Percentiles rank a stretch among this genome's conserved stretches.
Conservation (phyloP, 176 grass and related monocot species). For the Oryza glumipatula region DNA sequence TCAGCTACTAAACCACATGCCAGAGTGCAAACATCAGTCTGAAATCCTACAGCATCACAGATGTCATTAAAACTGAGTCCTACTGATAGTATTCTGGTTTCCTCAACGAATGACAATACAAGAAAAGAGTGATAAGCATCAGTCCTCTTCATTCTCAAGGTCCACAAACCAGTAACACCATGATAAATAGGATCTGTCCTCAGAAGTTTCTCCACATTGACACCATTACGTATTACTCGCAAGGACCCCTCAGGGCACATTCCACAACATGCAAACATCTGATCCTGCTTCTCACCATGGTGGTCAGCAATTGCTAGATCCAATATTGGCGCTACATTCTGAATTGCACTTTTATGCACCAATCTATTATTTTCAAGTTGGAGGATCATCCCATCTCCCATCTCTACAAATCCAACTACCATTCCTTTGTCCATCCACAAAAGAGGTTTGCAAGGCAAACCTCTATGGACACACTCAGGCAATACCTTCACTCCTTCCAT, state of each 20-base stretch:
- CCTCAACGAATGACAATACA: conserved; percentile 95
- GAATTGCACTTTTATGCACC: conserved; percentile 77
- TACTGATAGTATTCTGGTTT: conserved; percentile 95
- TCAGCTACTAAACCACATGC: conserved; percentile 90
- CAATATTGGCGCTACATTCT: conserved; percentile 95
- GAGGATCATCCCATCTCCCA: conserved; percentile 95
- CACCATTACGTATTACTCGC: conserved; percentile 83
- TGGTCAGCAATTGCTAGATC: conserved; percentile 88
- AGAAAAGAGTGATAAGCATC: conserved; percentile 95
- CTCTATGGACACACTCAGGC: conserved; percentile 70
- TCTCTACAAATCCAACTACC: conserved; percentile 85
- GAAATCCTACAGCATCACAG: conserved; percentile 87
- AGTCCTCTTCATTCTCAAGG: conserved; percentile 87
- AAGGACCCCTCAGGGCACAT: conserved; percentile 96
- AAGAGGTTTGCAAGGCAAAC: conserved; percentile 68
- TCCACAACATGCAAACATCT: conserved; percentile 96
- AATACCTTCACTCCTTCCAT: conserved; percentile 61
- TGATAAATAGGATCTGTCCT: conserved; percentile 83
- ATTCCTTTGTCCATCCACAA: conserved; percentile 77
- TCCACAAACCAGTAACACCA: conserved; percentile 90
- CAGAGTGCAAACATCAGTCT: conserved; percentile 90
- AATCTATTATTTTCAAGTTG: conserved; percentile 71
- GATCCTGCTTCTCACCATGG: conserved; percentile 92
- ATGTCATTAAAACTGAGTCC: conserved; percentile 97
- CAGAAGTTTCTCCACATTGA: conserved; percentile 93